Base-by-base conservation (phyloP, 2,329 filamentous ascomycete genomes). In the Daldinia sp. region DNA sequence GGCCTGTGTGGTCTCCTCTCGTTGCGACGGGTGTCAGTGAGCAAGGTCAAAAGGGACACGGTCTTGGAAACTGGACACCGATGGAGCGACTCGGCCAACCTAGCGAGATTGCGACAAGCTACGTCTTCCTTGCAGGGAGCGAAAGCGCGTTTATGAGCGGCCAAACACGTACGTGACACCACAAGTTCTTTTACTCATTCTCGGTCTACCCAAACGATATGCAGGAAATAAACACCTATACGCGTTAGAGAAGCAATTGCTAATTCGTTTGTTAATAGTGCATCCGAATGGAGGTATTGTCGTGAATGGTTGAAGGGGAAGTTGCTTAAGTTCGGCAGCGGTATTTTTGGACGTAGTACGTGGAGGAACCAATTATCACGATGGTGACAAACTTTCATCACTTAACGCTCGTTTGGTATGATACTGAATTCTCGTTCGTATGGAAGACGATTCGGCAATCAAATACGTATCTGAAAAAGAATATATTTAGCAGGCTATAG, bases 31-130 rank as follows among this genome's bases (percentile, higher is more conserved):
- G 82, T 88, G 0, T 93, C 90, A 53, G 0, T 92, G 93, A 90
- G 86, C 82, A 60, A 83, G 88, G 4, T 81, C 35, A 89, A 68
- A 89, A 89, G 0, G 88, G 92, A 79, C 87, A 93, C 78, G 81
- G 91, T 70, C 94, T 94, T 78, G 59, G 60, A 2, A 28, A 56
- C 15, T 86, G 83, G 4, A 85, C 86, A 15, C 92, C 91, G 0
- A 92, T 94, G 82, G 92, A 92, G 4, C 84, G 92, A 35, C 91
- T 91, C 0, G 89, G 87, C 2, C 92, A 94, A 79, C 92, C 92
- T 2, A 91, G 88, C 60, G 93, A 95, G 82, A 91, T 94, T 70
- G 92, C 91, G 1, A 91, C 91, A 0, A 92, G 89, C 74, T 91
- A 93, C 68, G 91, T 95, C 9, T 95, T 95, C 79, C 81, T 95